A percentile compares a stretch with the other conserved stretches of the same genome.
These are phyloP conservation scores for Hippophae tibetana DNA, from an alignment of 306 rosid species.

Conservation along the genomic window DNA sequence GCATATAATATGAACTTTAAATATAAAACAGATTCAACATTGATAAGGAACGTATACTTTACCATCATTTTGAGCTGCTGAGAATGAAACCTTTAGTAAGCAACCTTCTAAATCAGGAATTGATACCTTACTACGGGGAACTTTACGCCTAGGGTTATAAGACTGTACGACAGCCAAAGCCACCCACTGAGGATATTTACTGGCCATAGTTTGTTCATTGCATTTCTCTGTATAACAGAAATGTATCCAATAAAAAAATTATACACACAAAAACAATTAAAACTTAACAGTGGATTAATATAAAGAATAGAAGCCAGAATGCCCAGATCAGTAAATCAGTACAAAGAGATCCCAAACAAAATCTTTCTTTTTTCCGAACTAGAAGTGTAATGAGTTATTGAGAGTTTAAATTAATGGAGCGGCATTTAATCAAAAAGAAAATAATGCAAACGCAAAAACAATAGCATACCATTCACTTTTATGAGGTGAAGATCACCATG, in stretches of 20 bases:
- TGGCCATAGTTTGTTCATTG: constrained; percentile 23
- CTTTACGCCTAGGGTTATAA: constrained; percentile 68
- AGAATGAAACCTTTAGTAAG: constrained; percentile 59
- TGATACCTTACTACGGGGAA: constrained; percentile 68
- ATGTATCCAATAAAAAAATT: not conserved
- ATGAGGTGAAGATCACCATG: constrained; percentile 91
- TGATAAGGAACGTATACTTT: constrained; percentile 14
- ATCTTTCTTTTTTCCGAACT: no score
- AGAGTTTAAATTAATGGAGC: not conserved
- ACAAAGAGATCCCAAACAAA: no score
- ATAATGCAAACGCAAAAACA: not conserved
- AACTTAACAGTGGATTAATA: not conserved
- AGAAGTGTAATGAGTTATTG: not conserved
- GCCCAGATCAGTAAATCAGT: no score
- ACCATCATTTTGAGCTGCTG: constrained; percentile 69
- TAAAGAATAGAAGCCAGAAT: no score
- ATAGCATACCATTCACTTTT: constrained; percentile 54
- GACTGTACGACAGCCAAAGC: constrained; percentile 90
- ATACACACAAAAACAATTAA: not conserved
- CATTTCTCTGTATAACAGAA: constrained; percentile 30
- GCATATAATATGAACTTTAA: not conserved
- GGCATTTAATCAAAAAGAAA: not conserved
- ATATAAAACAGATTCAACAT: constrained; percentile 2
- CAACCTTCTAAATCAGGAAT: constrained; percentile 59
- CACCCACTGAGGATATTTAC: constrained; percentile 49